Base-by-base conservation (phyloP, 352 stramenopile species). In the Aphanomyces invadans region DNA sequence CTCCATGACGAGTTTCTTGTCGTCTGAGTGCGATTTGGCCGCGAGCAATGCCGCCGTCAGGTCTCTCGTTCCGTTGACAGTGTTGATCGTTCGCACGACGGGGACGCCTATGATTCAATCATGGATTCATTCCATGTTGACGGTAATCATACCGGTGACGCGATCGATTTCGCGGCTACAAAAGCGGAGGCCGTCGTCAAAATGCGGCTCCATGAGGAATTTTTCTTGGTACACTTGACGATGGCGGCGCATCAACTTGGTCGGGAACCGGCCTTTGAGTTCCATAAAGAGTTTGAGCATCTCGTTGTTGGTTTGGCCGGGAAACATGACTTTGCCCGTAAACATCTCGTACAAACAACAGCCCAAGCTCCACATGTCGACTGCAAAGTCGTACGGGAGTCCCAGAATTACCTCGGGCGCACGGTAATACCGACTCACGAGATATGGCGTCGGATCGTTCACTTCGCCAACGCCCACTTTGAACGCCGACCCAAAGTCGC, bases 371-470 rank as follows among this genome's bases (percentile, higher is more conserved):
- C 97, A 99, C 65, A 99, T 88, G 86, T 99, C 97, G 76, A 99
- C 92, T 55, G 92, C 83, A 72, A 90, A 87, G 76, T 98, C 95
- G 74, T 98, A 98, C 26, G 76, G 60, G 29, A 96, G 76, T 46
- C 89, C 88, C 46, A 96, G 73, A 67, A 96, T 86, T 44, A 96
- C 92, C 76, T 99, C 96, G 1, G 96, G 97, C 21, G 97, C 95
- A 57, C 97, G 92, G 77, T 99, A 99, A 74, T 98, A 99, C 29
- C 96, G 83, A 64, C 91, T 98, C n/a, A 99, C 97, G 9, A 99
- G 79, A 71, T 99, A 99, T 12, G 97, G 96, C 19, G 97, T 98
- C 25, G 94, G 89, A 52, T 98, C 90, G 69, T 97, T 95, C 31
- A 48, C 51, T 56, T 97, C 90, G 5, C 81, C 81, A 21, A 89